A percentile compares a stretch with the other conserved stretches of the same genome.
Evolutionary conservation across 176 grass and related monocot species (phyloP).

Genomic region (Oryza meyeriana): DNA sequence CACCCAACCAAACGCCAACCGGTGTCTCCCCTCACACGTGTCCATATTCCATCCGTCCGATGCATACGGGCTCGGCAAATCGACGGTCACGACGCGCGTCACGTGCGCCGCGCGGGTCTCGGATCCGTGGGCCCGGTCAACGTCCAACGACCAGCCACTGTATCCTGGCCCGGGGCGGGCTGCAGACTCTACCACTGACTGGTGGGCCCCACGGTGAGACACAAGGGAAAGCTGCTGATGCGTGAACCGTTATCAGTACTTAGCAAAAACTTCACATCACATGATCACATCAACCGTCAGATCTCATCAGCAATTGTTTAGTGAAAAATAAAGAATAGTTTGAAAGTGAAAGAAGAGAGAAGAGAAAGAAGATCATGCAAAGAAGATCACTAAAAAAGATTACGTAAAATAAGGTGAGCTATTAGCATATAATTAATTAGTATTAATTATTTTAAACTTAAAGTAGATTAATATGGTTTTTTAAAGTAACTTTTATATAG

Average conservation of each 20-base stretch:
- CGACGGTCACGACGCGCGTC: neutral
- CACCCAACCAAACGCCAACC: too few species aligned
- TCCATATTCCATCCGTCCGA: neutral
- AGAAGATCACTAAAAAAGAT: too few species aligned
- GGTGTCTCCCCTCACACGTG: neutral
- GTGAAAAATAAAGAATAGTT: neutral
- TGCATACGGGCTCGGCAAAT: neutral
- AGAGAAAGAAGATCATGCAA: too few species aligned
- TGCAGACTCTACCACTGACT: neutral
- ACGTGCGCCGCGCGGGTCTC: neutral
- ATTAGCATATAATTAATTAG: too few species aligned
- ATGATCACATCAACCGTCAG: slow-evolving; percentile 37
- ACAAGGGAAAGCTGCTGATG: neutral
- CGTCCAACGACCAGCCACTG: neutral
- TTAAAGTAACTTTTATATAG: too few species aligned
- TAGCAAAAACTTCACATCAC: neutral
- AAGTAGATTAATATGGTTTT: too few species aligned
- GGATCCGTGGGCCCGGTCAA: slow-evolving; percentile 12
- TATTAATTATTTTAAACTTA: too few species aligned
- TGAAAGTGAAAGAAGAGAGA: too few species aligned
- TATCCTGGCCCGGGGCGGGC: neutral
- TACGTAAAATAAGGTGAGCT: too few species aligned
- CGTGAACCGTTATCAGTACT: neutral
- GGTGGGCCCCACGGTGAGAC: neutral
- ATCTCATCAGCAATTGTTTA: neutral